Evolutionary conservation across 257 asterid genomes (phyloP).

Genomic region (Echium plantagineum): DNA sequence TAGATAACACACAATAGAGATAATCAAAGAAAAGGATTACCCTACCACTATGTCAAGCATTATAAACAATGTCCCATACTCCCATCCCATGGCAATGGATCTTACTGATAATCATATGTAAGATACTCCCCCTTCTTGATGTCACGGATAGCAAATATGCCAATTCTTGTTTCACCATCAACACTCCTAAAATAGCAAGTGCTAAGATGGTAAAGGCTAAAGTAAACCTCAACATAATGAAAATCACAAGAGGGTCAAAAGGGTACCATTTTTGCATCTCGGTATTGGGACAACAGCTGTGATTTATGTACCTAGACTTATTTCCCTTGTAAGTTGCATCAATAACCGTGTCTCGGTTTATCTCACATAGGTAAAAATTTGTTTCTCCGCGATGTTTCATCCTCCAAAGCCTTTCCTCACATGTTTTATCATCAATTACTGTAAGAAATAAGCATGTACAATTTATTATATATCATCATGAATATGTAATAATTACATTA

Average conservation of each 20-base stretch:
- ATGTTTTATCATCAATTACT: slow-evolving; percentile 95
- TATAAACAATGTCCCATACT: background rate
- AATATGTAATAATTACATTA: slow-evolving; percentile 4
- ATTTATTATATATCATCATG: background rate
- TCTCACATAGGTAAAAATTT: slow-evolving; percentile 91
- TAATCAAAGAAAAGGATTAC: slow-evolving; percentile 9
- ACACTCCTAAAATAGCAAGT: slow-evolving; percentile 54
- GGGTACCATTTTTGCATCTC: slow-evolving; percentile 95
- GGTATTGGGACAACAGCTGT: slow-evolving; percentile 92
- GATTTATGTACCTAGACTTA: slow-evolving; percentile 93
- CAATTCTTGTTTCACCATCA: slow-evolving; percentile 92
- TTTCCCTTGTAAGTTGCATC: slow-evolving; percentile 97
- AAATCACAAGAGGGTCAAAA: slow-evolving; percentile 13
- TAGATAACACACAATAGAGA: slow-evolving; percentile 21
- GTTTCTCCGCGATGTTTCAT: slow-evolving; percentile 88
- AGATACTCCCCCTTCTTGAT: slow-evolving; percentile 82
- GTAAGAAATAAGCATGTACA: slow-evolving; percentile 18
- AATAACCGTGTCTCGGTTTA: slow-evolving; percentile 89
- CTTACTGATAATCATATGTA: slow-evolving; percentile 96
- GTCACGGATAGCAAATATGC: slow-evolving; percentile 83
- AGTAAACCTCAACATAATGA: background rate
- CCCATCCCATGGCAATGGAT: slow-evolving; percentile 6
- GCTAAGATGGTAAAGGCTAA: slow-evolving; percentile 12
- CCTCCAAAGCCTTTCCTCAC: slow-evolving; percentile 97
- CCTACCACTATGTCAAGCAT: slow-evolving; percentile 9